These are phyloP conservation scores for Byssothecium circinans DNA, from an alignment of 2,329 filamentous ascomycete species.

Conservation along the genomic window DNA sequence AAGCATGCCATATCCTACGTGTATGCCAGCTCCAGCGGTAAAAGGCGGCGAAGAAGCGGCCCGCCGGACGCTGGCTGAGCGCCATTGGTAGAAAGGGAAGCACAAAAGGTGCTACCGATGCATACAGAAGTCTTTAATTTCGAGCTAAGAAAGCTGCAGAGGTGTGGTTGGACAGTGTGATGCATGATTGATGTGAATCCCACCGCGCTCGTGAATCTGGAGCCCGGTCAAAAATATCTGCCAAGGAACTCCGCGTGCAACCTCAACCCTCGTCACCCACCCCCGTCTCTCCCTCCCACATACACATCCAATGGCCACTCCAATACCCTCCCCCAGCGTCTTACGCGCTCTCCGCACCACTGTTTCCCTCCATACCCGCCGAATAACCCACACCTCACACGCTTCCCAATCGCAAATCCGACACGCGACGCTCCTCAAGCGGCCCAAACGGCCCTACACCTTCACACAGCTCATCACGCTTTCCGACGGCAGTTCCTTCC, in stretches of 20 bases:
- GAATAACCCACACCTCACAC: conserved; percentile 4
- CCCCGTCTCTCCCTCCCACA: conserved; percentile 5
- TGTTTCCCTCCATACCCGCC: conserved; percentile 24
- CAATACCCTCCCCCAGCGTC: conserved; percentile 36
- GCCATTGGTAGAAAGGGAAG: conserved; percentile 6
- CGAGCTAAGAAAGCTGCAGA: too few species aligned
- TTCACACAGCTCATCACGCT: conserved; percentile 97
- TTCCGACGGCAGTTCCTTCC: conserved; percentile 84
- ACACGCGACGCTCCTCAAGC: conserved; percentile 80
- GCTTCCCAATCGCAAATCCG: conserved; percentile 60
- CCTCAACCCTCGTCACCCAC: conserved; percentile 9
- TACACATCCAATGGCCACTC: conserved; percentile 30
- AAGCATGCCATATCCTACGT: conserved; percentile 18
- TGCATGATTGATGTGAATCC: too few species aligned
- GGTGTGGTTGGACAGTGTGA: too few species aligned
- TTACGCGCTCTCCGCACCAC: conserved; percentile 35
- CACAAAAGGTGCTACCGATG: not conserved
- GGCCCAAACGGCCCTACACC: conserved; percentile 89
- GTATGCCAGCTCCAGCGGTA: conserved; percentile 45
- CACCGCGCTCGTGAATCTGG: too few species aligned
- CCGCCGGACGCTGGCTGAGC: conserved; percentile 12
- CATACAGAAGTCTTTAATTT: too few species aligned
- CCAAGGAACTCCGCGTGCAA: conserved; percentile 10
- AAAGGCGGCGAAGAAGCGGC: conserved; percentile 49
- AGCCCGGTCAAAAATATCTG: conserved; percentile 24